Evolutionary conservation across 176 grass and related monocot species (phyloP).

Genomic region (Bromus sterilis): DNA sequence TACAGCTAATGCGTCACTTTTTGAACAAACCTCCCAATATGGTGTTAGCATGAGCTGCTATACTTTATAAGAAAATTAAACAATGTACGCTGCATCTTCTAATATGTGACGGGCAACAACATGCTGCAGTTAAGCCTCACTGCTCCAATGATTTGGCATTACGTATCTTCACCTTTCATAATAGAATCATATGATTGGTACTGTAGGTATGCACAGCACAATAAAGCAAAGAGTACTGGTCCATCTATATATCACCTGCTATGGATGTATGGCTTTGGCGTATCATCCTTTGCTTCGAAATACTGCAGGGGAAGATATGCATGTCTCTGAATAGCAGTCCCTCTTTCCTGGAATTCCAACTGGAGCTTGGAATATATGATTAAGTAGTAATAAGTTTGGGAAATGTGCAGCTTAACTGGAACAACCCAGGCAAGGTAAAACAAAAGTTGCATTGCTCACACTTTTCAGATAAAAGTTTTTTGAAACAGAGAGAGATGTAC

Average conservation of each 20-base stretch:
- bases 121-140: slow-evolving; percentile 29
- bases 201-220: slow-evolving; percentile 1
- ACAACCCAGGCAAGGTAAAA: not conserved
- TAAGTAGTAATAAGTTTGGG: not conserved
- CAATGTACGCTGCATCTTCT: slow-evolving; percentile 21
- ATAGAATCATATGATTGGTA: slow-evolving; percentile 24
- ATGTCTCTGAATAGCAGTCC: not conserved
- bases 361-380: not conserved
- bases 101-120: slow-evolving; percentile 33
- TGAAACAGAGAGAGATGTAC: not conserved
- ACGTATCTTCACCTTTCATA: slow-evolving; percentile 21
- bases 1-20: slow-evolving; percentile 45
- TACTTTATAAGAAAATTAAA: slow-evolving; percentile 52
- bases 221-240: not conserved
- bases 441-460: not conserved
- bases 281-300: not conserved
- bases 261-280: slow-evolving; percentile 16
- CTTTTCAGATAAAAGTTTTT: not conserved
- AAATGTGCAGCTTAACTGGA: not conserved
- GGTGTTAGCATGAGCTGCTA: slow-evolving; percentile 39
- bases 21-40: slow-evolving; percentile 20
- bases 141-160: slow-evolving; percentile 23
- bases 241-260: slow-evolving; percentile 36
- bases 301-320: not conserved
- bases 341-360: not conserved